phyloP scores from a whole-genome alignment of 1,139 yeast species.

The Lodderomyces parapsilosis region DNA sequence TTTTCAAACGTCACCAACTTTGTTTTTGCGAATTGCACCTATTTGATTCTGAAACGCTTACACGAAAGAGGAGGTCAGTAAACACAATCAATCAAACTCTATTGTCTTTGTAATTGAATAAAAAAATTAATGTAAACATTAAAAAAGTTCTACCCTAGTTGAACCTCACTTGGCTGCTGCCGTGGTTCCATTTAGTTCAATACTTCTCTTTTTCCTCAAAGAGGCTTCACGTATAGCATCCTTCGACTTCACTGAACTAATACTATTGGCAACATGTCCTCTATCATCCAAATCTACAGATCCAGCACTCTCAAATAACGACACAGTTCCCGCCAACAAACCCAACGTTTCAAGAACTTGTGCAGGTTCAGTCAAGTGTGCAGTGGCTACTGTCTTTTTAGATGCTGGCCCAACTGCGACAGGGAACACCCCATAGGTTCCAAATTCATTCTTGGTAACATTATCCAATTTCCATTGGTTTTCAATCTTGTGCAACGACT shows the following conservation, averaged over 20 bases:
- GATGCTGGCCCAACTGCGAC: conserved; percentile 96
- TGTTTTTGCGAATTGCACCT: too few relatives aligned
- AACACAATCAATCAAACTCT: neutral
- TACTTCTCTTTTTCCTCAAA: conserved; percentile 15
- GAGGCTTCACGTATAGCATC: conserved; percentile 32
- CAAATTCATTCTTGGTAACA: conserved; percentile 43
- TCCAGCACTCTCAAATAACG: conserved; percentile 74
- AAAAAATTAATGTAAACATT: neutral
- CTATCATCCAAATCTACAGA: conserved; percentile 71
- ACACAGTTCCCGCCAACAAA: conserved; percentile 70
- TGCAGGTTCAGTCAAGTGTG: conserved; percentile 83
- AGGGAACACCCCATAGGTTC: conserved; percentile 71
- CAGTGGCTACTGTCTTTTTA: conserved; percentile 81
- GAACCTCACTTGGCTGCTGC: conserved; percentile 1
- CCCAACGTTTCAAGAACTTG: conserved; percentile 88
- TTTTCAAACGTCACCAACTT: neutral
- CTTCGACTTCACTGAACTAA: conserved; percentile 42
- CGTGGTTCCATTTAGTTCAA: conserved; percentile 14
- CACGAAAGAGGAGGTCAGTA: neutral
- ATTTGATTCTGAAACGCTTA: neutral
- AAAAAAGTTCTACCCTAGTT: neutral
- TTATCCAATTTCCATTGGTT: conserved; percentile 39
- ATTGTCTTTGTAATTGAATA: neutral
- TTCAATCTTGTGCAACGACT: conserved; percentile 64
- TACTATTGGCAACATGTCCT: conserved; percentile 59